These are phyloP conservation scores for Paecilomyces niveus DNA, from an alignment of 2,329 filamentous ascomycete species.

Conservation along the genomic window DNA sequence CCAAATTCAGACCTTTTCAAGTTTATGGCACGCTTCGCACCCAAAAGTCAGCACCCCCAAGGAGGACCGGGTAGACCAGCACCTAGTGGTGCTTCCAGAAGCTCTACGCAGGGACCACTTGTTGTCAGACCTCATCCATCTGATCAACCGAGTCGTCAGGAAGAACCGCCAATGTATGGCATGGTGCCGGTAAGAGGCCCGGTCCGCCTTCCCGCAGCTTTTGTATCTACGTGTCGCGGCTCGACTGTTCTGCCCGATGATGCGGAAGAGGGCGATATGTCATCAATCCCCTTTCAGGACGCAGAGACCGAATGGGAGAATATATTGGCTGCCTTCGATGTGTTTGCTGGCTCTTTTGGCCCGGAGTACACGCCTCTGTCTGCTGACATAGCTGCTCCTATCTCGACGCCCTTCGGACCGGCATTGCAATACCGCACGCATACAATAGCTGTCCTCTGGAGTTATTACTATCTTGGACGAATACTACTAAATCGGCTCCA, in stretches of 20 bases:
- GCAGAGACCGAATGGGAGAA: conserved; percentile 70
- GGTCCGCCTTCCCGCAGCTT: conserved; percentile 43
- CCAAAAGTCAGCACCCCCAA: conserved; percentile 1
- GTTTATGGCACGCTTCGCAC: conserved; percentile 26
- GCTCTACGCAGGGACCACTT: background rate
- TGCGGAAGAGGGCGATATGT: conserved; percentile 51
- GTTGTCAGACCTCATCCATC: conserved; percentile 1
- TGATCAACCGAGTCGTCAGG: conserved; percentile 6
- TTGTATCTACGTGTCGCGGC: conserved; percentile 40
- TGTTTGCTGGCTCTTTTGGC: conserved; percentile 54
- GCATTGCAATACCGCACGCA: conserved; percentile 78
- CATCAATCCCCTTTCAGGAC: conserved; percentile 55
- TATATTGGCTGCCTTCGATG: conserved; percentile 35
- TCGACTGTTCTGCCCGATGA: conserved; percentile 13
- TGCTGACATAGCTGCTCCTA: conserved; percentile 56
- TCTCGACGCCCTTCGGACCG: conserved; percentile 70
- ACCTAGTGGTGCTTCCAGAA: background rate
- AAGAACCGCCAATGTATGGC: conserved; percentile 39
- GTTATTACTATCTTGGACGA: conserved; percentile 75
- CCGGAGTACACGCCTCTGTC: conserved; percentile 69
- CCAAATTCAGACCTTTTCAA: conserved; percentile 44
- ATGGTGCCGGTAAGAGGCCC: conserved; percentile 40
- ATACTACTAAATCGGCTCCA: conserved; percentile 78
- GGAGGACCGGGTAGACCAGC: conserved; percentile 7
- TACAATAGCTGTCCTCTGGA: conserved; percentile 81